Base-by-base conservation (phyloP, 768 basidiomycete species). In the Mycena capillaripes region DNA sequence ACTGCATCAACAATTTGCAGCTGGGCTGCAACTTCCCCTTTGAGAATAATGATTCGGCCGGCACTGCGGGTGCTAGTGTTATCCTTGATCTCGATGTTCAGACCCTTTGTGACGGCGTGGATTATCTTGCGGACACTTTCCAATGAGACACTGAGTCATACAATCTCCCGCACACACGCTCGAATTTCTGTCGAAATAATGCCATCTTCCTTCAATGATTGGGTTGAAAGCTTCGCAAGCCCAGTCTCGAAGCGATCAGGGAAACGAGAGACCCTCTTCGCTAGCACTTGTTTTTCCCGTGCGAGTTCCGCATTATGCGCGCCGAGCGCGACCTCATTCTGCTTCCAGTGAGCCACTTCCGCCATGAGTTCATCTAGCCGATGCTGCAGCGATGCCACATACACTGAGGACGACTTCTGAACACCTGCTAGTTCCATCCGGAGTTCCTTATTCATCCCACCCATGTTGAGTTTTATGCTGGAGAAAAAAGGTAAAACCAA, bases 1-100 rank as follows among this genome's bases (percentile, higher is more conserved):
- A 75, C 29, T 2, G 66, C 77, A 59, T 72, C 53, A 17, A 61
- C 77, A 57, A 79, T 60, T 59, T 79, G 77, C 23, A 78, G 36
- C 12, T 76, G 53, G 9, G 77, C 72, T 0, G 74, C 72, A 16
- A 77, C 56, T 11, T 75, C 77, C 0, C 77, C 80, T 50, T 79
- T 79, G 5, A 46, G 5, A 4, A 78, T 55, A 4, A 78, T 55
- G 10, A 72, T 62, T 4, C 80, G 62, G 3, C 55, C 52, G 1
- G 76, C 74, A 9, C 73, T 73, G 0, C 74, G 73, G 14, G 65
- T 46, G 56, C 76, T 76, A 42, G 77, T 66, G 10, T 30, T 1
- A 17, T 60, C 75, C 8, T 1, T 17, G 10, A 76, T 38, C 2
- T 62, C 4, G 19, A 74, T 48, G 5, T 62, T 64, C 2, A 71